Percentiles rank a stretch among this genome's conserved stretches.
Conservation (phyloP, 139 green algal species). For the Asterochloris erici region DNA sequence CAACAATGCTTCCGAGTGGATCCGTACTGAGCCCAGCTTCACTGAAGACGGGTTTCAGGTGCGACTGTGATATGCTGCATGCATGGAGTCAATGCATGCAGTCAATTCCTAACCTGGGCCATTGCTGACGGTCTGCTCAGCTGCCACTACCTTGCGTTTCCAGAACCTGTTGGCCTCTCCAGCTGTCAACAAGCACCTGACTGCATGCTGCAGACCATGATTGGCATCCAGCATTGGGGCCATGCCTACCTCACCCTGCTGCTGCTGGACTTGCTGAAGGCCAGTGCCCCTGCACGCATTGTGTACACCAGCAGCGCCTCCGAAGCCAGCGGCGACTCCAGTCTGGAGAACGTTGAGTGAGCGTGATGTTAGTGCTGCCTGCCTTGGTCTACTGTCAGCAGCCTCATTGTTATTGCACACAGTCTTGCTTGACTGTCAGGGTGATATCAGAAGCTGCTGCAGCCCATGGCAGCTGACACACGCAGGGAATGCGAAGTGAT, state of each 20-base stretch:
- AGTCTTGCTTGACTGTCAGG: no score
- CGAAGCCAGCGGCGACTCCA: neutral
- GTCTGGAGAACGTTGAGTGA: no score
- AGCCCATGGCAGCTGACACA: no score
- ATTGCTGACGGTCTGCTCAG: no score
- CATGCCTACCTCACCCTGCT: slow-evolving; percentile 14
- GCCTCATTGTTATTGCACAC: no score
- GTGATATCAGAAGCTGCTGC: no score
- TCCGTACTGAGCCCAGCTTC: slow-evolving; percentile 9
- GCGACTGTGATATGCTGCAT: neutral
- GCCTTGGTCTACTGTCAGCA: no score
- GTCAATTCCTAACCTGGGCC: no score
- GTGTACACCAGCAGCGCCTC: slow-evolving; percentile 14
- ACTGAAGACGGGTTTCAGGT: slow-evolving; percentile 24
- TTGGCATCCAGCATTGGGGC: slow-evolving; percentile 10
- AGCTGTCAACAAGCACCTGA: neutral
- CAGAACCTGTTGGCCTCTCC: neutral
- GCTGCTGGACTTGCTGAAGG: slow-evolving; percentile 19
- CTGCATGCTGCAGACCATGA: slow-evolving; percentile 9
- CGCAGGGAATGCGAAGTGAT: no score
- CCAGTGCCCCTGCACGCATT: slow-evolving; percentile 9
- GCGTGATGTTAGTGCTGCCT: no score
- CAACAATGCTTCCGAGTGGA: slow-evolving; percentile 41
- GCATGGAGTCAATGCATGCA: neutral
- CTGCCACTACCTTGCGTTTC: neutral